Base-by-base conservation (phyloP, 306 rosid genomes). In the Vicia sativa region DNA sequence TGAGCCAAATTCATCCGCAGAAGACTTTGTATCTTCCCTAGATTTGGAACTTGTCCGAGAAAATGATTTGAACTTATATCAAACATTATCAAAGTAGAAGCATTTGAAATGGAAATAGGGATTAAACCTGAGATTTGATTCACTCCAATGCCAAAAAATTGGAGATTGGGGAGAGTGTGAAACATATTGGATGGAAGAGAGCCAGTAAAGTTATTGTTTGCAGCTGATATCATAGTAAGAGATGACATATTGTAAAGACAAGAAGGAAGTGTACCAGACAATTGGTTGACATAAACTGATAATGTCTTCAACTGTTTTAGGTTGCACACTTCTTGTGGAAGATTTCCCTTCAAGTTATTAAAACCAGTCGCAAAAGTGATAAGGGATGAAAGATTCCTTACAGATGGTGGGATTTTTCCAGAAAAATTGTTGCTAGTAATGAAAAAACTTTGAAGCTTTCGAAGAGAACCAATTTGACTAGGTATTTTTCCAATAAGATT, bases 71-170 rank as follows among this genome's bases (percentile, higher is more conserved):
- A 0, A 1, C 1, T 0, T 2, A 65, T 65, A 4, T 28, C 56
- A 28, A 65, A 11, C n/a, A 0, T 0, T n/a, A 0, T 1, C 5
- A 65, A 1, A n/a, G 10, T 8, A 4, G 70, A 44, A n/a, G 43
- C 57, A 65, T 65, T 65, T 44, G 42, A n/a, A 14, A 65, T 0
- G 21, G 70, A 65, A 45, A 9, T 45, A 2, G 57, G 70, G 7
- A 45, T 43, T 44, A 11, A 23, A 26, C 55, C 50, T 11, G 67
- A 62, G 19, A 62, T 2, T 62, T 62, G 67, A 39, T 64, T 64
- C 5, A 0, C 5, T 2, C 9, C 25, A 64, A 62, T 3, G 3
- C 0, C 1, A 19, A 39, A 39, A 3, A 0, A 0, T 62, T 62
- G 1, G 6, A 62, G 18, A 41, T 39, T 62, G 16, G 35, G 18